phyloP scores from a whole-genome alignment of 2,329 filamentous ascomycete species.

The Coniella lustricola region DNA sequence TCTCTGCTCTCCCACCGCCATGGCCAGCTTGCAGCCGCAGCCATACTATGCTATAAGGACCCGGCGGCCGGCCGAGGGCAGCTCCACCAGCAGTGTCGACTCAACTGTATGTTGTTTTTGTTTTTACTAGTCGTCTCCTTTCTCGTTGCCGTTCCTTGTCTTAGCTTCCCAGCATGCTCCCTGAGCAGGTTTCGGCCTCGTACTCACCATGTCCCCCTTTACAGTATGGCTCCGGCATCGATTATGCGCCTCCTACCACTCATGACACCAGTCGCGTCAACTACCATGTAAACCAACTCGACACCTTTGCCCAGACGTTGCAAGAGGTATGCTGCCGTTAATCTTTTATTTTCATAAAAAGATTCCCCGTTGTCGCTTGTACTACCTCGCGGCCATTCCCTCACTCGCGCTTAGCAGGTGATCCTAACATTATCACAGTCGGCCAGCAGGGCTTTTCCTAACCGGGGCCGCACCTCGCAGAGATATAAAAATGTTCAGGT shows the following conservation, averaged over 20 bases:
- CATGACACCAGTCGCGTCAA: slow-evolving; percentile 52
- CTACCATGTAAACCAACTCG: slow-evolving; percentile 51
- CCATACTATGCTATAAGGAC: slow-evolving; percentile 49
- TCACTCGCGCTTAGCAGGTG: slow-evolving; percentile 2
- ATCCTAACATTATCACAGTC: slow-evolving; percentile 32
- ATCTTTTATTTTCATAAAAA: not conserved
- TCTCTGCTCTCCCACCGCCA: slow-evolving; percentile 17
- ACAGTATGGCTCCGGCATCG: slow-evolving; percentile 38
- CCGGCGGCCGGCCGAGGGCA: slow-evolving; percentile 37
- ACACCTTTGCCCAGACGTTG: slow-evolving; percentile 46
- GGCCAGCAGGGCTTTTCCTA: slow-evolving; percentile 49
- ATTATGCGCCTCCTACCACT: slow-evolving; percentile 37
- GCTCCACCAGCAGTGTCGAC: slow-evolving; percentile 41
- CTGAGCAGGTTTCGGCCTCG: slow-evolving; percentile 8
- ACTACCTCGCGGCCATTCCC: not conserved
- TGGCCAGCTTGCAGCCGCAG: slow-evolving; percentile 32
- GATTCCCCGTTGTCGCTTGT: no score
- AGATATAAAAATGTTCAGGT: slow-evolving; percentile 50
- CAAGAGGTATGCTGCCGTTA: slow-evolving; percentile 40
- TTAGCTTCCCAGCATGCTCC: slow-evolving; percentile 1
- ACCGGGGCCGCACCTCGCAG: slow-evolving; percentile 43
- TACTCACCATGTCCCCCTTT: slow-evolving; percentile 27
- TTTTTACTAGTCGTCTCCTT: not conserved
- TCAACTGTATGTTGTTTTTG: slow-evolving; percentile 36
- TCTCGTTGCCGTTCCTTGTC: not conserved